These are phyloP conservation scores for Colletotrichum australisinense DNA, from an alignment of 2,329 filamentous ascomycete genomes.

Conservation along the genomic window DNA sequence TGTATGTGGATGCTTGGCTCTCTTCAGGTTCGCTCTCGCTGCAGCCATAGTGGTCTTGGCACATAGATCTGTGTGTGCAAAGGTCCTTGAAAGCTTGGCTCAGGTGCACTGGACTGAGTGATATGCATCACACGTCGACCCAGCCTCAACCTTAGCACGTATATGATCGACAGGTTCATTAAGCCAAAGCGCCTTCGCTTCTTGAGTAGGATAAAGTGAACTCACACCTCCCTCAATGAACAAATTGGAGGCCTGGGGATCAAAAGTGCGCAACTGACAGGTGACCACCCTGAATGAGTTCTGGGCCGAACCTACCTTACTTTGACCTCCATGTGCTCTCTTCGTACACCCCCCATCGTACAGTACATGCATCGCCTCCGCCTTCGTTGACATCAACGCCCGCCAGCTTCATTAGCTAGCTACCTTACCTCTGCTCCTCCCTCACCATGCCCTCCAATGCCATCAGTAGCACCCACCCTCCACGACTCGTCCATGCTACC, in stretches of 20 bases:
- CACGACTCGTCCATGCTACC: not conserved
- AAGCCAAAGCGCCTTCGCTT: not conserved
- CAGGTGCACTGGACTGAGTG: not conserved
- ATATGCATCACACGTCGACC: not conserved
- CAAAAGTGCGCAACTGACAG: not conserved
- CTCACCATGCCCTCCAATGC: not conserved
- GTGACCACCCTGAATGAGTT: not conserved
- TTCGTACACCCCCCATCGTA: not conserved
- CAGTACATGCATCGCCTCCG: not conserved
- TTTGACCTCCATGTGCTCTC: not conserved
- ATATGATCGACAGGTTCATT: not conserved
- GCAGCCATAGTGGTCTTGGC: not conserved
- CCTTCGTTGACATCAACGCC: not conserved
- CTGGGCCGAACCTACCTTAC: not conserved
- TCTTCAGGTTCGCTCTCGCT: not conserved
- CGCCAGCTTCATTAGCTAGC: not conserved
- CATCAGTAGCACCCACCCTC: not conserved
- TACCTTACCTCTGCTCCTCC: not conserved
- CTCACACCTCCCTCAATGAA: not conserved
- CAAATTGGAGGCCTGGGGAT: not conserved
- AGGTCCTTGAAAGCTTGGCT: not conserved
- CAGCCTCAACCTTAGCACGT: not conserved
- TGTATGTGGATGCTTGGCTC: not conserved
- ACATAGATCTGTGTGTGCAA: not conserved
- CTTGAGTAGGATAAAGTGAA: not conserved